A percentile compares a stretch with the other conserved stretches of the same genome.
These are phyloP conservation scores for Dryas octopetala DNA, from an alignment of 306 rosid genomes.

Conservation along the genomic window DNA sequence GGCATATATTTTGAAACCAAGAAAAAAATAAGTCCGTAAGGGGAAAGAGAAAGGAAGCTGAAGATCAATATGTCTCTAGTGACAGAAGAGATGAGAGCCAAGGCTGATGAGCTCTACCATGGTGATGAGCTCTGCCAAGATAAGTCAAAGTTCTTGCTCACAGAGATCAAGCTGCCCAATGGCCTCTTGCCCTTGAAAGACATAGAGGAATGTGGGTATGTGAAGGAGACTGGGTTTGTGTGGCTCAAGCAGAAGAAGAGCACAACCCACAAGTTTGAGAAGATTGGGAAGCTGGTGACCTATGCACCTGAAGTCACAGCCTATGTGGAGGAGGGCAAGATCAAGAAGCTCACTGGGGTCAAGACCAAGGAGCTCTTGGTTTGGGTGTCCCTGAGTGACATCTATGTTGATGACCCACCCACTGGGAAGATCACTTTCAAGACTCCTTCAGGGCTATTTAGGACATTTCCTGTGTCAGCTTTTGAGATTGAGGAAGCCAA, in stretches of 20 bases:
- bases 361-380: conserved; percentile 78
- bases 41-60: neutral
- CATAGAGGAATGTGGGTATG: conserved; percentile 71
- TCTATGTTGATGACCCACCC: conserved; percentile 66
- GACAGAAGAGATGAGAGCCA: conserved; percentile 47
- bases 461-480: conserved; percentile 60
- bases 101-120: conserved; percentile 61
- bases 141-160: conserved; percentile 53
- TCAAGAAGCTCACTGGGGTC: conserved; percentile 80
- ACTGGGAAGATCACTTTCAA: conserved; percentile 72
- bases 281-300: conserved; percentile 60
- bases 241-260: conserved; percentile 82
- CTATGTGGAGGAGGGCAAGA: conserved; percentile 47
- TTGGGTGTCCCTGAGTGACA: conserved; percentile 72
- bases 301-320: conserved; percentile 79
- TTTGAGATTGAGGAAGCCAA: conserved; percentile 51
- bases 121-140: conserved; percentile 67
- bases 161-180: conserved; percentile 63
- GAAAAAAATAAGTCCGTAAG: neutral
- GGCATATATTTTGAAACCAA: neutral
- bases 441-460: conserved; percentile 54
- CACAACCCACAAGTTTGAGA: conserved; percentile 67
- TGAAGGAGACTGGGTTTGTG: conserved; percentile 66
- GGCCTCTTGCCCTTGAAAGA: conserved; percentile 76
- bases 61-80: conserved; percentile 45